Evolutionary conservation across 164 flowering plant species (phyloP).

Genomic region (Paratinospora sagittata): DNA sequence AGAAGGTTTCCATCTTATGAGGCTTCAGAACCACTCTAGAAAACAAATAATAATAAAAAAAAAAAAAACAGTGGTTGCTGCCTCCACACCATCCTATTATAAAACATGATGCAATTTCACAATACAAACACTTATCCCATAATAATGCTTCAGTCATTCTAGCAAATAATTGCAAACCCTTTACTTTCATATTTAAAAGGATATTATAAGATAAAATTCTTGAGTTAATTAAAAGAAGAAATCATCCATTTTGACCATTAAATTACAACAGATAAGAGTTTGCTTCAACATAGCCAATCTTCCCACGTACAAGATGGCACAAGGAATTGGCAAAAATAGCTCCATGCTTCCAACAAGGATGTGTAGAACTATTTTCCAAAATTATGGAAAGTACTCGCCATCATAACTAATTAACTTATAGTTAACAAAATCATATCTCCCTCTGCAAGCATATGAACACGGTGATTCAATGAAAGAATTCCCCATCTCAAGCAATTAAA

Average conservation of each 20-base stretch:
- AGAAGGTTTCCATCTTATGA: too few species aligned
- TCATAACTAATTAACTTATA: constrained; percentile 5
- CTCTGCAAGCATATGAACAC: constrained; percentile 4
- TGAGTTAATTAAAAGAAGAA: background rate
- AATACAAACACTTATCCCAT: too few species aligned
- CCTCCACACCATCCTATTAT: too few species aligned
- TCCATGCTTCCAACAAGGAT: background rate
- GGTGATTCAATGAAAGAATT: background rate
- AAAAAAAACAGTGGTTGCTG: too few species aligned
- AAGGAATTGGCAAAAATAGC: constrained; percentile 6
- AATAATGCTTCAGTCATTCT: too few species aligned
- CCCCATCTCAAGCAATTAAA: background rate
- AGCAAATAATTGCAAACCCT: too few species aligned
- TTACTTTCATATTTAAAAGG: background rate
- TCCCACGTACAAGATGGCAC: background rate
- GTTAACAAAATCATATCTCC: background rate
- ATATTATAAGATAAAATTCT: background rate
- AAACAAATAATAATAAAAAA: too few species aligned
- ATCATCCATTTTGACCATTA: background rate
- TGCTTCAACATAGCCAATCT: background rate
- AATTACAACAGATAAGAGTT: background rate
- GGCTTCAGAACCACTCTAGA: too few species aligned
- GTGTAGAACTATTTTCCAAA: background rate
- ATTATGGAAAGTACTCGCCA: background rate
- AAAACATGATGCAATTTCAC: too few species aligned